Evolutionary conservation across 1,284 basidiomycete species (phyloP), one percentile per base, ranked within the genome.

Genomic region (Pseudozyma pruni): DNA sequence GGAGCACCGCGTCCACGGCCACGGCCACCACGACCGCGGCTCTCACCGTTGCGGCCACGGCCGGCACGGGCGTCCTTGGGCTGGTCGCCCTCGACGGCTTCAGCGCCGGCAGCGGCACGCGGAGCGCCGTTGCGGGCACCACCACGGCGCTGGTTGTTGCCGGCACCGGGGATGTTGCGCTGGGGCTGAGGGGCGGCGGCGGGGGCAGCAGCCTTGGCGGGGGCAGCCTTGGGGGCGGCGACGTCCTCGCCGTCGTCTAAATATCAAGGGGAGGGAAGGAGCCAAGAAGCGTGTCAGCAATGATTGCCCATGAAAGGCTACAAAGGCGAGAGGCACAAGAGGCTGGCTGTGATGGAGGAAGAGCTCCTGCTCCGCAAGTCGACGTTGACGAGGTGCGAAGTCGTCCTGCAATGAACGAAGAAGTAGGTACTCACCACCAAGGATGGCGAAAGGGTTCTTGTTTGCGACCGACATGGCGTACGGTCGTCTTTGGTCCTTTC

Each of bases 1-100:
- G 55, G 62, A 66, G 87, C 87, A 55, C 87, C 85, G 48, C 84
- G 83, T 41, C 77, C 86, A 66, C 84, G 83, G 51, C 87, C 86
- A 61, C 85, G 83, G 52, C 58, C 70, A 53, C 70, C 86, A 85
- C 19, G 86, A 85, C 39, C 87, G 38, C 62, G 62, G 62, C 62
- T 42, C 56, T 66, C 62, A 23, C 62, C 61, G 48, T 53, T 57
- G 39, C 62, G 54, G 45, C 39, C 29, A 57, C 61, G 59, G 52
- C 63, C 59, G 33, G 55, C 62, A 27, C 69, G 68, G 35, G 35
- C 55, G 51, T 67, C 62, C 54, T 64, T 59, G 55, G 69, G 63
- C 58, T 68, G 56, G 54, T 61, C 75, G 42, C 56, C 61, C 34
- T 63, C 58, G 51, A 56, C 63, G 51, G 69, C 58, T 53, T 66